phyloP scores from a whole-genome alignment of 345 rosid species.

The Pistacia atlantica region DNA sequence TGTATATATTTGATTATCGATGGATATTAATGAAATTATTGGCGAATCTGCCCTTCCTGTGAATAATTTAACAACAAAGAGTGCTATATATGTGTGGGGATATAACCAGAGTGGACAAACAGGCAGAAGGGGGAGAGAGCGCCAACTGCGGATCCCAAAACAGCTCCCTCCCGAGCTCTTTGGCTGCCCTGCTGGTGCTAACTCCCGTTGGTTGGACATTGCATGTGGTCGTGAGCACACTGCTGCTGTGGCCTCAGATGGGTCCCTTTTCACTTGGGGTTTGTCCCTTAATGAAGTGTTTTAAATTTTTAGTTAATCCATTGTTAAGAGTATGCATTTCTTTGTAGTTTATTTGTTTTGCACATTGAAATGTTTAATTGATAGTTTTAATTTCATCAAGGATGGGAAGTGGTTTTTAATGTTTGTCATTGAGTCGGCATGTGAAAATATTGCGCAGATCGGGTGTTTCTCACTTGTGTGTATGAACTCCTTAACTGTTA shows the following conservation, averaged over 20 bases:
- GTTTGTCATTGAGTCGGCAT: conserved; percentile 4
- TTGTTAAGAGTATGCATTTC: not conserved
- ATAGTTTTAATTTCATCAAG: not conserved
- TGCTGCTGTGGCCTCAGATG: conserved; percentile 95
- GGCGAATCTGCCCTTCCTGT: conserved; percentile 53
- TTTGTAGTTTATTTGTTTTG: not conserved
- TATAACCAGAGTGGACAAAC: conserved; percentile 95
- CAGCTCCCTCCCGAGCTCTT: conserved; percentile 93
- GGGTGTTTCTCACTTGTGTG: not conserved
- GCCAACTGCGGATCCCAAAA: conserved; percentile 80
- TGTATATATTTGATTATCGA: conserved; percentile 21
- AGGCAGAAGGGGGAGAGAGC: conserved; percentile 72
- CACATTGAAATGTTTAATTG: not conserved
- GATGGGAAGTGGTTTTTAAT: not conserved
- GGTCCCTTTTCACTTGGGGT: conserved; percentile 99
- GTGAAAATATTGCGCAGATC: not conserved
- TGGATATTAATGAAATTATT: conserved; percentile 72
- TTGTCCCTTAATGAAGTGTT: conserved; percentile 21
- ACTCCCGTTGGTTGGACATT: conserved; percentile 86
- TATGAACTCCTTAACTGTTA: not conserved
- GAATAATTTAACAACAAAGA: conserved; percentile 60
- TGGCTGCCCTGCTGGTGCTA: conserved; percentile 80
- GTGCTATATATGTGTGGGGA: conserved; percentile 98
- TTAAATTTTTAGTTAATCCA: not conserved
- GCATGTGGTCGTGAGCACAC: conserved; percentile 97